These are phyloP conservation scores for Citrullus mucosospermus DNA, from an alignment of 306 rosid species.

Conservation along the genomic window DNA sequence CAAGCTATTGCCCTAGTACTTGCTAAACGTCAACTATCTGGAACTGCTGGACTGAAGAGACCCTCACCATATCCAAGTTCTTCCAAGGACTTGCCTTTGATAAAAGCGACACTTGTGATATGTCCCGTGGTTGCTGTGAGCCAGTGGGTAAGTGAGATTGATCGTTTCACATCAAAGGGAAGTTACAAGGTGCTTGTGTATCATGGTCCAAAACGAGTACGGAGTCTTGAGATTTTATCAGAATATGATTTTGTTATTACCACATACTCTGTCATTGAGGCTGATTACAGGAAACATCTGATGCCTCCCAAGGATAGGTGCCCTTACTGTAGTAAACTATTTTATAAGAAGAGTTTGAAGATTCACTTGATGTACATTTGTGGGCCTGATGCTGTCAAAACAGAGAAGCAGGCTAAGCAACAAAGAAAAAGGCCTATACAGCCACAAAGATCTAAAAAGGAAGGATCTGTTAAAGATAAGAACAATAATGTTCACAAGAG, in stretches of 20 bases:
- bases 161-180: conserved; percentile 60
- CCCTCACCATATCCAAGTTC: conserved; percentile 24
- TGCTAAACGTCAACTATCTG: conserved; percentile 39
- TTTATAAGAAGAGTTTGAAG: conserved; percentile 13
- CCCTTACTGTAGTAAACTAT: conserved; percentile 41
- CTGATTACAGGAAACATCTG: conserved; percentile 62
- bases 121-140: conserved; percentile 89
- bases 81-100: conserved; percentile 28
- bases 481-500: not conserved
- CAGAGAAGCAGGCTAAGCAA: conserved; percentile 79
- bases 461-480: conserved; percentile 18
- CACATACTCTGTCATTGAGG: conserved; percentile 66
- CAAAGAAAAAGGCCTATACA: conserved; percentile 26
- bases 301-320: conserved; percentile 81
- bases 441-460: conserved; percentile 11
- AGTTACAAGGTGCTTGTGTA: conserved; percentile 66
- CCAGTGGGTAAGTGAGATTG: conserved; percentile 81
- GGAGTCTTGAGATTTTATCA: conserved; percentile 26
- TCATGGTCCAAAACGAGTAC: conserved; percentile 72
- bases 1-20: conserved; percentile 96
- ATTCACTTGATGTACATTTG: conserved; percentile 50
- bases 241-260: conserved; percentile 81
- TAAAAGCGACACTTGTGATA: conserved; percentile 69
- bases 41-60: conserved; percentile 20
- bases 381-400: conserved; percentile 60